Conservation (phyloP, 371 early-diverging fungal genomes). For the Lichtheimia corymbifera region DNA sequence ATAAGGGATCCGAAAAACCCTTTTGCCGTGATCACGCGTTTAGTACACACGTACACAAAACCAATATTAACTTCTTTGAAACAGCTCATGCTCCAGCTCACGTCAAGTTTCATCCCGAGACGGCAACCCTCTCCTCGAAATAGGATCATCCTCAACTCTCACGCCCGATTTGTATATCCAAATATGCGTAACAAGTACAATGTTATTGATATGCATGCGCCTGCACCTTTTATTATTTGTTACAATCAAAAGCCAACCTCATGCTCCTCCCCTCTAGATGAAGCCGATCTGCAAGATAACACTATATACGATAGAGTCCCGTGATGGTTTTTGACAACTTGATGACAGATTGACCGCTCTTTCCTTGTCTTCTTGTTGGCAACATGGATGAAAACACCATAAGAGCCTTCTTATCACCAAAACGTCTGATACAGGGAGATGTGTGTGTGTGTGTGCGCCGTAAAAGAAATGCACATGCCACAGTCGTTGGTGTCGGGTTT, state of each 20-base stretch:
- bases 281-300: slow-evolving; percentile 7
- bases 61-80: too few relatives aligned
- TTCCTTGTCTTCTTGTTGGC: slow-evolving; percentile 1
- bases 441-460: not conserved
- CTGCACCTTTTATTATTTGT: slow-evolving; percentile 5
- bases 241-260: not conserved
- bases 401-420: slow-evolving; percentile 98
- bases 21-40: slow-evolving; percentile 4
- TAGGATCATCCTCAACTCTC: not conserved
- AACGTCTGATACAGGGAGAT: slow-evolving; percentile 63
- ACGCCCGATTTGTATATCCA: not conserved
- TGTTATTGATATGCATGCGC: too few relatives aligned
- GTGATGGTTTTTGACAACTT: too few relatives aligned
- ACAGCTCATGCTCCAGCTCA: too few relatives aligned
- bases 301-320: too few relatives aligned
- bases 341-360: too few relatives aligned
- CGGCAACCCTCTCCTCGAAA: not conserved
- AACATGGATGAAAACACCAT: slow-evolving; percentile 24
- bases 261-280: not conserved
- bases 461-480: too few relatives aligned
- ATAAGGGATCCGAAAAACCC: slow-evolving; percentile 4
- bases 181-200: not conserved
- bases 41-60: too few relatives aligned
- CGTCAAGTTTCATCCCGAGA: not conserved
- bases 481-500: too few relatives aligned